Base-by-base conservation (phyloP, 192 early-diverging fungal genomes). In the Bifiguratus adelaidae region DNA sequence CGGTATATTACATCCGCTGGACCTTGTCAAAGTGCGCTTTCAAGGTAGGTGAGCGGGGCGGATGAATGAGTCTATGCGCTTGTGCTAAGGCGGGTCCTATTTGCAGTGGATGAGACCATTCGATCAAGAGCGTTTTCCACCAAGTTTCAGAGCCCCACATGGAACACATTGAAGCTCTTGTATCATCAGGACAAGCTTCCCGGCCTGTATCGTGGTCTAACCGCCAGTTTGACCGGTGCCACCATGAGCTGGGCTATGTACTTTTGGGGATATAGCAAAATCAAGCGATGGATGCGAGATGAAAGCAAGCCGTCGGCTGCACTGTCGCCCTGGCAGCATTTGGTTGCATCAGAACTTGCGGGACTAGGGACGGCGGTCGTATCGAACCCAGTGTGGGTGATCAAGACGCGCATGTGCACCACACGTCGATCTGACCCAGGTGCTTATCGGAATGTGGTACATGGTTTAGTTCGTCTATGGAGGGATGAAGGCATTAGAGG, bases 171-270 rank as follows among this genome's bases (percentile, higher is more conserved):
- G n/a, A n/a, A n/a, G n/a, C n/a, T n/a, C n/a, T n/a, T 21, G 41
- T 20, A 11, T 34, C 9, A 26, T 15, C 9, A 29, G 23, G 7
- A 50, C 13, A 20, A 42, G 20, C 30, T 73, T 0, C 56, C 64
- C 13, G 91, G 89, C 6, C 70, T 99, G 2, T 99, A 99, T 61
- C 76, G 89, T n/a, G 95, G 93, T 8, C 53, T 99, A 3, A 48
- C 77, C 0, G 82, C 96, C 28, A 99, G 92, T 38, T 74, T 97
- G 43, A 86, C 85, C 9, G 96, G 94, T 0, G 78, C 92, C 21
- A 87, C 86, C 8, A 63, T 83, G 9, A 91, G 88, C 36, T 99
- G 96, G 94, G 93, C 93, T 1, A 61, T 99, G n/a, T 99, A 97
- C 53, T 97, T 99, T 67, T 88, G 80, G 25, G 91, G 84, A 65